Evolutionary conservation across 208 protist species (phyloP), one percentile per base, ranked within the genome.

Genomic region (Angomonas deanei): DNA sequence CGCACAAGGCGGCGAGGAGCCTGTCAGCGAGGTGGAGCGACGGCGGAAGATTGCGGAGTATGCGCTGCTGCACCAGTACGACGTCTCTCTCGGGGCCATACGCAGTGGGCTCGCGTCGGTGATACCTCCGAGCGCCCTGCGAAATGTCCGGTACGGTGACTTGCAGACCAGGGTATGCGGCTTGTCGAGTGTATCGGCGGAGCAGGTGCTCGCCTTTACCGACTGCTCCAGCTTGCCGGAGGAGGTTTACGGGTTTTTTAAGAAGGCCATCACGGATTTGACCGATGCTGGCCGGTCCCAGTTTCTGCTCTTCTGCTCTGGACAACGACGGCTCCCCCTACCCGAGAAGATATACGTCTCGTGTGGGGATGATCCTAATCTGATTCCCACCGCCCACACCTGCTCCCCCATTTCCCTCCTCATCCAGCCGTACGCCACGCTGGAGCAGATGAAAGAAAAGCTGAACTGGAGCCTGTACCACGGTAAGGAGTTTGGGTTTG

Each of bases 221-320:
- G 79, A 96, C 72, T 76, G 74, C 56, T 77, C 84, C 6, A 55
- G 63, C 15, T 42, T 96, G 1, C 48, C 81, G 0, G 56, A 61
- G 2, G 65, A 69, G 11, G 67, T 91, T 42, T 62, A 42, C n/a
- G 39, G 52, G 47, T 82, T 89, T 74, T 65, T 96, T 24, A 66
- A 55, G 42, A 66, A 86, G 24, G 82, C 86, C 33, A 56, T 96
- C 17, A 61, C 61, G n/a, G 74, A 39, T 33, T 79, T 92, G 62
- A 79, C 72, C 24, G 64, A 75, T 19, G 59, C 47, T 48, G 68
- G 86, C 66, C 86, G 82, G 2, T 77, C 82, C 3, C 78, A 78
- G 59, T 91, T 96, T 63, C 61, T 96, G 11, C 66, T 93, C 30
- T 96, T 96, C 74, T 93, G 86, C 64, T 84, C 84, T 19, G 90